These are phyloP conservation scores for Rhodosporidiobolus odoratus DNA, from an alignment of 768 basidiomycete genomes.

Conservation along the genomic window DNA sequence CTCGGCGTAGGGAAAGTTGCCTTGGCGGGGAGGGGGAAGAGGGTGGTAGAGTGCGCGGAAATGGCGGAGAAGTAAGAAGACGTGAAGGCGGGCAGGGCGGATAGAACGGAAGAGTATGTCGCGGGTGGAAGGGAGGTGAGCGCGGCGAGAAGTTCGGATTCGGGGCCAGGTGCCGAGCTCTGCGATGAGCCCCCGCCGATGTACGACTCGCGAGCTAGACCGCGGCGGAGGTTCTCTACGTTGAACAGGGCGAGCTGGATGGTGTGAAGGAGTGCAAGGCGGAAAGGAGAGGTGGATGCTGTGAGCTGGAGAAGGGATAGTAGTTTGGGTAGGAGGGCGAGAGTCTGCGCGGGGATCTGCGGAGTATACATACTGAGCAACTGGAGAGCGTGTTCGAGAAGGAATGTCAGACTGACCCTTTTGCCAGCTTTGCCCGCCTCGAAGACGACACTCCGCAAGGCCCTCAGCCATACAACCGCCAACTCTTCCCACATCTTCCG, in stretches of 20 bases:
- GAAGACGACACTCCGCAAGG: constrained; percentile 1
- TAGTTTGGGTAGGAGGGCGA: constrained; percentile 25
- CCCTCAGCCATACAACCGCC: constrained; percentile 20
- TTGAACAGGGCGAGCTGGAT: constrained; percentile 35
- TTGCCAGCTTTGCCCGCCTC: constrained; percentile 34
- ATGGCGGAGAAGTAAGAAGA: constrained; percentile 21
- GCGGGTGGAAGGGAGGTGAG: not conserved
- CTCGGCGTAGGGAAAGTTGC: constrained; percentile 32
- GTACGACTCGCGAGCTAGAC: constrained; percentile 34
- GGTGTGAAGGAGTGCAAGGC: constrained; percentile 14
- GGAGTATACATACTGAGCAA: too few species aligned
- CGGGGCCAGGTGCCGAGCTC: not conserved
- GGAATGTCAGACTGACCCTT: constrained; percentile 17
- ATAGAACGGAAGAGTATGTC: not conserved
- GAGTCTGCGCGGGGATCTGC: constrained; percentile 30
- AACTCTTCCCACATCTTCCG: constrained; percentile 12
- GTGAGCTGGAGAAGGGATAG: constrained; percentile 22
- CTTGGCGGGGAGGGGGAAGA: constrained; percentile 35
- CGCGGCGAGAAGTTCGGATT: constrained; percentile 28
- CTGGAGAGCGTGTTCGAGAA: not conserved
- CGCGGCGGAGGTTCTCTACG: constrained; percentile 36
- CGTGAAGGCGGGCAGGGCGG: constrained; percentile 14
- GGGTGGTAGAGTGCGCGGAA: constrained; percentile 8
- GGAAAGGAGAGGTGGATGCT: not conserved
- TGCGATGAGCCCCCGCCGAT: constrained; percentile 1